A percentile compares a stretch with the other conserved stretches of the same genome.
Evolutionary conservation across 1,139 yeast genomes (phyloP).

Genomic region (Blastobotrys capitulatus): DNA sequence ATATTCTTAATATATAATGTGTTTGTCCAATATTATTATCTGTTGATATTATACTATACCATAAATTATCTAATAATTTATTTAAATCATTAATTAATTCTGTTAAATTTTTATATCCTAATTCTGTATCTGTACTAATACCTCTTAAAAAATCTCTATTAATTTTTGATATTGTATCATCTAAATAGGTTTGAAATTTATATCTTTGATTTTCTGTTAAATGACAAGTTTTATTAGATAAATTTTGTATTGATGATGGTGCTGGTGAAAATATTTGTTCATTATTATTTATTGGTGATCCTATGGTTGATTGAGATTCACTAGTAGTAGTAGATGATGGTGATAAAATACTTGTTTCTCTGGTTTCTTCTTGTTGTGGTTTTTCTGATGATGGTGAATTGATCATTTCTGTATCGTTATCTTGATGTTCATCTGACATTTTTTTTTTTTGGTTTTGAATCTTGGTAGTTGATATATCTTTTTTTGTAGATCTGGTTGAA

Average conservation of each 20-base stretch:
- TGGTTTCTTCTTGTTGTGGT: no score
- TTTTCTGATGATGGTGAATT: no score
- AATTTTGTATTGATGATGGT: not conserved
- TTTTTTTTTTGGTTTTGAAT: no score
- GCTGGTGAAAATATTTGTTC: slow-evolving; percentile 6
- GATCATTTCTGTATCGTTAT: no score
- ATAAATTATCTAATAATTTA: slow-evolving; percentile 46
- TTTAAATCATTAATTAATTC: slow-evolving; percentile 45
- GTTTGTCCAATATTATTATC: slow-evolving; percentile 46
- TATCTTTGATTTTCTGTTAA: slow-evolving; percentile 48
- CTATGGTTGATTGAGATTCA: not conserved
- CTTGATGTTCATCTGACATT: no score
- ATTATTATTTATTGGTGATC: not conserved
- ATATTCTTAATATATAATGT: slow-evolving; percentile 53
- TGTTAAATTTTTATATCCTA: slow-evolving; percentile 37
- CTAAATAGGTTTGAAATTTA: slow-evolving; percentile 54
- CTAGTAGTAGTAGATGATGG: no score
- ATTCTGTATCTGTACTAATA: slow-evolving; percentile 28
- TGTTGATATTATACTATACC: slow-evolving; percentile 46
- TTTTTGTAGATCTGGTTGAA: no score
- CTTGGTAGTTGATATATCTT: no score
- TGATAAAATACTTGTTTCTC: no score
- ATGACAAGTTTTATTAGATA: not conserved
- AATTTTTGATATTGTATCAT: slow-evolving; percentile 49
- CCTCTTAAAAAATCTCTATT: slow-evolving; percentile 64